Evolutionary conservation across 805 yeast species (phyloP).

Genomic region (Pichia cabralensis): DNA sequence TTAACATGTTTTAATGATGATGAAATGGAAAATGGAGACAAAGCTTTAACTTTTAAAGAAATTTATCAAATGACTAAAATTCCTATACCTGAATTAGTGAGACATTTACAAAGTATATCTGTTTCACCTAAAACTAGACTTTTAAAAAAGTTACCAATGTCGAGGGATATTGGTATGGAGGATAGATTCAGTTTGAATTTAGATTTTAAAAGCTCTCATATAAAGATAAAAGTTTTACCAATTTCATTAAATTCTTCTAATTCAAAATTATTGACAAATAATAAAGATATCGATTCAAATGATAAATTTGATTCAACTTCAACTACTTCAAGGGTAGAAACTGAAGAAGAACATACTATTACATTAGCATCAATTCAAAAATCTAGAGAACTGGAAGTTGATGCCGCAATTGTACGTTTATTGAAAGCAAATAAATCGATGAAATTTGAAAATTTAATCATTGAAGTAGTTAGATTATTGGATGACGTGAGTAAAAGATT

Average conservation of each 20-base stretch:
- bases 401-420: conserved; percentile 82
- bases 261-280: no score
- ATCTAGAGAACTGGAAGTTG: conserved; percentile 58
- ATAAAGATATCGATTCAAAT: background rate
- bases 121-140: conserved; percentile 75
- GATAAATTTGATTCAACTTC: conserved; percentile 6
- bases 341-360: conserved; percentile 41
- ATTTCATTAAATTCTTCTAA: conserved; percentile 31
- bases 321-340: conserved; percentile 30
- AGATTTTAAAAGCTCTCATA: conserved; percentile 55
- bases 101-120: conserved; percentile 72
- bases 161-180: conserved; percentile 51
- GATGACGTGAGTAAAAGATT: conserved; percentile 53
- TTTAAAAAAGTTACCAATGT: conserved; percentile 64
- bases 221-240: conserved; percentile 66
- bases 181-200: conserved; percentile 64
- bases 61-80: conserved; percentile 59
- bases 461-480: conserved; percentile 37
- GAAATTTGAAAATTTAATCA: conserved; percentile 56
- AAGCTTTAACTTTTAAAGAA: conserved; percentile 46
- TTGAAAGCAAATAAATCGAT: conserved; percentile 66
- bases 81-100: conserved; percentile 59
- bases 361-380: conserved; percentile 50
- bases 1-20: conserved; percentile 54
- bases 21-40: conserved; percentile 24